These are phyloP conservation scores for Hymenoscyphus fructigenus DNA, from an alignment of 2,329 filamentous ascomycete genomes.

Conservation along the genomic window DNA sequence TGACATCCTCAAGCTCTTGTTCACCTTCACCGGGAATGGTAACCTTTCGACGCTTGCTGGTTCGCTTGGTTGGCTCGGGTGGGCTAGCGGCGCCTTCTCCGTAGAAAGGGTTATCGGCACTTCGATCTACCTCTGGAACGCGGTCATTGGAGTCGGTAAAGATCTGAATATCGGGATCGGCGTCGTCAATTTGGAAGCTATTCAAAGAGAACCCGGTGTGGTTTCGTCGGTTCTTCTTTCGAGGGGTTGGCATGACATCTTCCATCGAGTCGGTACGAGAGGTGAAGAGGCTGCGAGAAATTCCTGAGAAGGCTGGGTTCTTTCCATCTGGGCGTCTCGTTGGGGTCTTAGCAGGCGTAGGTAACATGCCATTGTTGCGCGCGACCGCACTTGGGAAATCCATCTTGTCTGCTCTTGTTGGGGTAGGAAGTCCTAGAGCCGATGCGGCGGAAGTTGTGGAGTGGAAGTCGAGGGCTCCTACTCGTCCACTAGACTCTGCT, in stretches of 20 bases:
- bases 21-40: slow-evolving; percentile 55
- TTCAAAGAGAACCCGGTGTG: slow-evolving; percentile 54
- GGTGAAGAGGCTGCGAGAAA: slow-evolving; percentile 64
- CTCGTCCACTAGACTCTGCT: slow-evolving; percentile 48
- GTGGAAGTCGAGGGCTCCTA: slow-evolving; percentile 46
- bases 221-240: slow-evolving; percentile 57
- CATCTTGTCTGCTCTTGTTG: slow-evolving; percentile 26
- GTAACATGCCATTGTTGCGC: slow-evolving; percentile 56
- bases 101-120: slow-evolving; percentile 71
- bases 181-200: slow-evolving; percentile 58
- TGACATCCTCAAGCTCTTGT: slow-evolving; percentile 46
- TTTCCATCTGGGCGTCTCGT: slow-evolving; percentile 53
- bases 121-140: slow-evolving; percentile 65
- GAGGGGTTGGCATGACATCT: slow-evolving; percentile 56
- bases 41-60: slow-evolving; percentile 55
- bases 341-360: slow-evolving; percentile 77
- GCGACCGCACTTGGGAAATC: slow-evolving; percentile 21
- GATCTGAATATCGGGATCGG: slow-evolving; percentile 61
- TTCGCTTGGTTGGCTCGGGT: slow-evolving; percentile 47
- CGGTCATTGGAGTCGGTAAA: slow-evolving; percentile 80
- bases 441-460: slow-evolving; percentile 44
- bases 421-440: slow-evolving; percentile 28
- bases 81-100: slow-evolving; percentile 43
- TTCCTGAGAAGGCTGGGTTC: slow-evolving; percentile 50
- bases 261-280: slow-evolving; percentile 44